A percentile compares a stretch with the other conserved stretches of the same genome.
phyloP scores from a whole-genome alignment of 805 yeast species.

The Candida michaelii region DNA sequence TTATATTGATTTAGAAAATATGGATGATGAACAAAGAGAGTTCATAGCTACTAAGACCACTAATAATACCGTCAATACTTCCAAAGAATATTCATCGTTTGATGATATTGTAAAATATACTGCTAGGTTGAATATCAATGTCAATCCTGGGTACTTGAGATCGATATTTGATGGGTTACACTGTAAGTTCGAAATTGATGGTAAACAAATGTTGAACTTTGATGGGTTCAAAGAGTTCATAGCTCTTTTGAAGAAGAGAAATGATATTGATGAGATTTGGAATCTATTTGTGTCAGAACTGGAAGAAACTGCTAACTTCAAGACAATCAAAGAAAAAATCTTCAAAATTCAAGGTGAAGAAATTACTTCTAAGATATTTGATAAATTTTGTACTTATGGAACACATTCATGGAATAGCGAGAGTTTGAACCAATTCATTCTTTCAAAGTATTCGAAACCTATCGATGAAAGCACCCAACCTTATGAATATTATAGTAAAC shows the following conservation, averaged over 20 bases:
- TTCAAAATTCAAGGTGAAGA: slow-evolving; percentile 21
- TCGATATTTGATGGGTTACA: slow-evolving; percentile 42
- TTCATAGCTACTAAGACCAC: slow-evolving; percentile 24
- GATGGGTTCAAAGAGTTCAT: slow-evolving; percentile 78
- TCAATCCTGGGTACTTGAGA: slow-evolving; percentile 53
- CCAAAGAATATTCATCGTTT: slow-evolving; percentile 47
- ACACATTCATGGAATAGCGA: slow-evolving; percentile 23
- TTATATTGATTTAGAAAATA: slow-evolving; percentile 38
- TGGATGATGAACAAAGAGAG: slow-evolving; percentile 27
- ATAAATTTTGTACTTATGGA: slow-evolving; percentile 22
- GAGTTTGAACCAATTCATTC: slow-evolving; percentile 36
- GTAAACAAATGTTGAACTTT: slow-evolving; percentile 50
- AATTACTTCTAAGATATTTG: slow-evolving; percentile 23
- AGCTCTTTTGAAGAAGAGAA: slow-evolving; percentile 58
- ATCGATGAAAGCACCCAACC: slow-evolving; percentile 14
- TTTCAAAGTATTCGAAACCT: slow-evolving; percentile 27
- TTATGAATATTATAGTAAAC: slow-evolving; percentile 37
- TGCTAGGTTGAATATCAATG: slow-evolving; percentile 67
- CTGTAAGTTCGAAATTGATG: slow-evolving; percentile 30
- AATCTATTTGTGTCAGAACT: slow-evolving; percentile 19
- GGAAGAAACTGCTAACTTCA: slow-evolving; percentile 33
- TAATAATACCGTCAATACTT: slow-evolving; percentile 14
- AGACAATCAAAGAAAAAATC: slow-evolving; percentile 48
- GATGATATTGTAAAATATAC: slow-evolving; percentile 69
- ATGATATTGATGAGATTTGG: slow-evolving; percentile 60